Base-by-base conservation (phyloP, 2,329 filamentous ascomycete genomes). In the Cytospora paraplurivora region DNA sequence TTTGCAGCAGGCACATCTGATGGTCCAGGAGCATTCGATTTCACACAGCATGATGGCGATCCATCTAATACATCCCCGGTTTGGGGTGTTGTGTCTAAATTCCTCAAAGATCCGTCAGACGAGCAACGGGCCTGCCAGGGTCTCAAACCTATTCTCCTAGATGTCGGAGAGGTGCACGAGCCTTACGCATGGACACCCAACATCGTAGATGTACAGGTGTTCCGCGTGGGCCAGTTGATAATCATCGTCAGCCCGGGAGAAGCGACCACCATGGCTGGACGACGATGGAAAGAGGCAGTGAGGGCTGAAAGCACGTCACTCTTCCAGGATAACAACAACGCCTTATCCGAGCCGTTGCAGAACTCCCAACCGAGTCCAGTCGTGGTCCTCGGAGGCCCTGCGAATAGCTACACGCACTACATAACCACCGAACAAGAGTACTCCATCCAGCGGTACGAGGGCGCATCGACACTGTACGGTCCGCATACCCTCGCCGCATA, bases 1-100 rank as follows among this genome's bases (percentile, higher is more conserved):
- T 98, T 98, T 73, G 94, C 94, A 0, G 94, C 91, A 1, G 94
- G 94, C 12, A 98, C 94, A 0, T 91, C 92, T 0, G 94, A 98
- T 73, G 92, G 94, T 7, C 93, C 94, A 0, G 94, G 94, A 0
- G 88, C 87, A 0, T 96, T 97, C 71, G 94, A 98, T 76, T 97
- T 98, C 73, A 95, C 91, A 1, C 94, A 98, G 72, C 93, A 93
- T 68, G 85, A 91, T 68, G 88, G 88, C 37, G 81, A 85, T n/a
- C 88, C 92, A 0, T 83, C 86, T 49, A 84, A 83, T 27, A 82
- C 80, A 0, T 82, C 80, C 2, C 92, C 92, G 0, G 77, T 97
- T 4, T 97, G 94, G 94, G 80, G 81, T 32, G 79, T 91, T 8
- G 92, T 96, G 3, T 88, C 91, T 2, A 84, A 84, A 8, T 78